Conservation (phyloP, 2,329 filamentous ascomycete genomes). For the Cordyceps militaris region DNA sequence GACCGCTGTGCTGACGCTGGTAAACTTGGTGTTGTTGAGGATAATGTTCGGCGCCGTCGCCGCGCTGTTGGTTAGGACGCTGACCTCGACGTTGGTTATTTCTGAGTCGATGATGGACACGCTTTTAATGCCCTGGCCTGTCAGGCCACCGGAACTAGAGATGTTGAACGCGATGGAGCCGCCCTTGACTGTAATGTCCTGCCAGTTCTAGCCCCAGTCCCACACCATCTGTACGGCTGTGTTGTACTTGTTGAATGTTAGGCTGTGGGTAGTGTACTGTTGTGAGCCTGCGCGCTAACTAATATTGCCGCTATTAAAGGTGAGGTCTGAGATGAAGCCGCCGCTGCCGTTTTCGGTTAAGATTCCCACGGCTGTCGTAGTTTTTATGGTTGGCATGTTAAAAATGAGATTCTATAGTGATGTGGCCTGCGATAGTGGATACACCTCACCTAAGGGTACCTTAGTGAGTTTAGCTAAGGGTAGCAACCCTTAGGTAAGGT, state of each 20-base stretch:
- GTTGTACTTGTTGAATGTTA: conserved; percentile 54
- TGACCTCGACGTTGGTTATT: conserved; percentile 36
- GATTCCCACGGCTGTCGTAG: too few relatives aligned
- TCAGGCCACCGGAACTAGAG: conserved; percentile 37
- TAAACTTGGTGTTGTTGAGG: background rate
- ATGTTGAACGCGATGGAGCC: conserved; percentile 56
- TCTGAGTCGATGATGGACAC: conserved; percentile 14
- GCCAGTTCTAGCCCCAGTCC: conserved; percentile 59
- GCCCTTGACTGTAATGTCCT: conserved; percentile 51
- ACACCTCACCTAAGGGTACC: too few relatives aligned
- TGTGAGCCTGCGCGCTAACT: conserved; percentile 55
- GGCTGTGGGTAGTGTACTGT: conserved; percentile 58
- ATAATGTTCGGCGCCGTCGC: background rate
- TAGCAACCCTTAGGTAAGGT: too few relatives aligned
- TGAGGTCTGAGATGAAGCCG: conserved; percentile 49
- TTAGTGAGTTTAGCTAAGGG: too few relatives aligned
- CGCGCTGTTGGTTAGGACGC: conserved; percentile 49
- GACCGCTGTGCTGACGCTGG: background rate
- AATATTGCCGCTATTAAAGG: conserved; percentile 46
- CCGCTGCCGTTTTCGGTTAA: conserved; percentile 51
- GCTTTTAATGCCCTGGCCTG: conserved; percentile 48
- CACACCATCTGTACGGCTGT: conserved; percentile 61
- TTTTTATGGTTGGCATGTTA: too few relatives aligned
- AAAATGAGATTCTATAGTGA: too few relatives aligned
- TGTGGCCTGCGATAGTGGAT: too few relatives aligned